A percentile compares a stretch with the other conserved stretches of the same genome.
Conservation (phyloP, 169 alveolate species). For the Blepharisma undulans region DNA sequence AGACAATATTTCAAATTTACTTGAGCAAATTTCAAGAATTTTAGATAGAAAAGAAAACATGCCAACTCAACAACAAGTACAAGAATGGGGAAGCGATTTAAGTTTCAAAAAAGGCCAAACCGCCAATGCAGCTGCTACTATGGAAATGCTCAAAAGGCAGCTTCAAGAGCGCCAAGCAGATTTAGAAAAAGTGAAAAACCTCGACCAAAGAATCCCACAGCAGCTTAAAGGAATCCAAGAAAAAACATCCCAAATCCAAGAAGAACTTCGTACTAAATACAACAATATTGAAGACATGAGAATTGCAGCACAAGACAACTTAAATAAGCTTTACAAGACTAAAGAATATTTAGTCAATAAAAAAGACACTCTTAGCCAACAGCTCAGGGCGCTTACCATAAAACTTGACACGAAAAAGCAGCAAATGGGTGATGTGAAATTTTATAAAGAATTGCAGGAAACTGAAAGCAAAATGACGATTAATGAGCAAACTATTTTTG, state of each 20-base stretch:
- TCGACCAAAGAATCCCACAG: slow-evolving; percentile 68
- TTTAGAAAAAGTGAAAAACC: slow-evolving; percentile 68
- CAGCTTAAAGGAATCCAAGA: slow-evolving; percentile 65
- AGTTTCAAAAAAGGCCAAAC: slow-evolving; percentile 65
- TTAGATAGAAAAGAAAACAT: slow-evolving; percentile 58
- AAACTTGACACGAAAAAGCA: slow-evolving; percentile 76
- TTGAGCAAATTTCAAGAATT: slow-evolving; percentile 63
- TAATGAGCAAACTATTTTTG: slow-evolving; percentile 70
- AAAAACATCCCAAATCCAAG: slow-evolving; percentile 62
- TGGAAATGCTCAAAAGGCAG: slow-evolving; percentile 70
- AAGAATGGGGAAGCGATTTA: slow-evolving; percentile 64
- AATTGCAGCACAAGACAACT: slow-evolving; percentile 59
- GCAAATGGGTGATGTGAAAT: slow-evolving; percentile 66
- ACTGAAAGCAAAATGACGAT: slow-evolving; percentile 72
- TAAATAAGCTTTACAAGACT: slow-evolving; percentile 52
- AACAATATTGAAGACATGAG: slow-evolving; percentile 70
- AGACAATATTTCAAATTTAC: slow-evolving; percentile 63
- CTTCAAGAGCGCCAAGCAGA: slow-evolving; percentile 71
- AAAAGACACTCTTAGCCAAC: slow-evolving; percentile 59
- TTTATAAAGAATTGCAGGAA: slow-evolving; percentile 63
- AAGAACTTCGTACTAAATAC: slow-evolving; percentile 76
- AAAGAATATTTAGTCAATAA: slow-evolving; percentile 47
- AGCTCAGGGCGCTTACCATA: slow-evolving; percentile 44
- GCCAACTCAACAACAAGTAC: slow-evolving; percentile 61
- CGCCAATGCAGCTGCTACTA: slow-evolving; percentile 71